Evolutionary conservation across 768 basidiomycete species (phyloP).

Genomic region (Rubroboletus satanas): DNA sequence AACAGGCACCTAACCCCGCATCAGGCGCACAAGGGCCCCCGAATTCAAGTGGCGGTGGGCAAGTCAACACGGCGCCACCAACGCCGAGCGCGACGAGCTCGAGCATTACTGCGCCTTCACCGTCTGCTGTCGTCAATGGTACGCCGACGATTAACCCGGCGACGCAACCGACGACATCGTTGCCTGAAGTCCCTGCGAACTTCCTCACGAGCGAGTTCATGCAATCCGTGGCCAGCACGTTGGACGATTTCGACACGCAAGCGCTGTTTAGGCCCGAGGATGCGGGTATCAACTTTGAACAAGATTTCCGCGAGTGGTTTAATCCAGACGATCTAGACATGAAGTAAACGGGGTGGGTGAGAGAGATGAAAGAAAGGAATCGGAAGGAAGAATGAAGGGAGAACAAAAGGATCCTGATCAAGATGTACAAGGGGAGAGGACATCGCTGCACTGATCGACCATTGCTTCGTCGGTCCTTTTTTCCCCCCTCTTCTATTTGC

Average conservation of each 20-base stretch:
- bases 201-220: constrained; percentile 41
- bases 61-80: constrained; percentile 34
- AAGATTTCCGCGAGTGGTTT: constrained; percentile 77
- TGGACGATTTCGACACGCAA: constrained; percentile 38
- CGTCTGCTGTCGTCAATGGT: constrained; percentile 32
- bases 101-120: constrained; percentile 37
- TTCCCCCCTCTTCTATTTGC: not conserved
- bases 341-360: constrained; percentile 11
- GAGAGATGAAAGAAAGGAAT: not conserved
- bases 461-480: constrained; percentile 5
- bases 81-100: constrained; percentile 34
- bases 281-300: constrained; percentile 57
- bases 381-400: constrained; percentile 1
- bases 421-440: constrained; percentile 5
- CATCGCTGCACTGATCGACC: constrained; percentile 2
- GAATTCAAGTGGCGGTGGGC: constrained; percentile 13
- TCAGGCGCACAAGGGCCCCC: constrained; percentile 23
- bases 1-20: constrained; percentile 27
- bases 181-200: constrained; percentile 26
- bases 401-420: not conserved
- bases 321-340: constrained; percentile 45
- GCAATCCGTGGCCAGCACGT: constrained; percentile 35
- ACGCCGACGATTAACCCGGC: constrained; percentile 30
- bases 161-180: constrained; percentile 19
- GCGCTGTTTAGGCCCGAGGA: constrained; percentile 43